Evolutionary conservation across 208 protist species (phyloP).

Genomic region (Zelonia costaricensis): DNA sequence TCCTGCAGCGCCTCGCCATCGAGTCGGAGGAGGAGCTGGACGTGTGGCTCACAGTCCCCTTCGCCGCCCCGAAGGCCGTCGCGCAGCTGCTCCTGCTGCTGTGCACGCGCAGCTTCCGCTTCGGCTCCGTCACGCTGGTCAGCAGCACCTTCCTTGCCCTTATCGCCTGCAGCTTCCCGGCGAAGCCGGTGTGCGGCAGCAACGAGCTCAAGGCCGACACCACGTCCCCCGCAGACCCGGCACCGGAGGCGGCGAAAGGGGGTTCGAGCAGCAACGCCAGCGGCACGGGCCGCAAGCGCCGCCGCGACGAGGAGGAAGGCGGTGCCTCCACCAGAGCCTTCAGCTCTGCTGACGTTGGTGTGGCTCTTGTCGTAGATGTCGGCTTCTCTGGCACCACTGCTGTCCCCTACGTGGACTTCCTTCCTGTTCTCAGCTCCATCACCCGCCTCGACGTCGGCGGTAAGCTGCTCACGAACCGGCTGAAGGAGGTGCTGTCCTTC

Average conservation of each 20-base stretch:
- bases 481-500: constrained; percentile 81
- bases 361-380: constrained; percentile 65
- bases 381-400: constrained; percentile 79
- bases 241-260: no score
- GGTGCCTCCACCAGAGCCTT: no score
- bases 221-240: no score
- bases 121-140: constrained; percentile 70
- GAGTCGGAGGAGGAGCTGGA: constrained; percentile 60
- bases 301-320: not conserved
- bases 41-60: constrained; percentile 71
- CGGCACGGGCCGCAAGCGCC: constrained; percentile 11
- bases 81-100: constrained; percentile 51
- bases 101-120: constrained; percentile 61
- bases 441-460: constrained; percentile 74
- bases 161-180: constrained; percentile 31
- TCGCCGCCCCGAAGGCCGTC: constrained; percentile 58
- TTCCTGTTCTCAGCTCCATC: constrained; percentile 60
- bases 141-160: constrained; percentile 63
- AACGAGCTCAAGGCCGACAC: not conserved
- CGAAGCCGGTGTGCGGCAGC: no score
- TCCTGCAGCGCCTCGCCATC: constrained; percentile 71
- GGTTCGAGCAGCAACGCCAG: no score
- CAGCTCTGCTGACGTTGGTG: not conserved
- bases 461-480: constrained; percentile 77
- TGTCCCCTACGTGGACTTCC: constrained; percentile 73